Evolutionary conservation across 352 stramenopile species (phyloP).

Genomic region (Globisporangium barbulae): DNA sequence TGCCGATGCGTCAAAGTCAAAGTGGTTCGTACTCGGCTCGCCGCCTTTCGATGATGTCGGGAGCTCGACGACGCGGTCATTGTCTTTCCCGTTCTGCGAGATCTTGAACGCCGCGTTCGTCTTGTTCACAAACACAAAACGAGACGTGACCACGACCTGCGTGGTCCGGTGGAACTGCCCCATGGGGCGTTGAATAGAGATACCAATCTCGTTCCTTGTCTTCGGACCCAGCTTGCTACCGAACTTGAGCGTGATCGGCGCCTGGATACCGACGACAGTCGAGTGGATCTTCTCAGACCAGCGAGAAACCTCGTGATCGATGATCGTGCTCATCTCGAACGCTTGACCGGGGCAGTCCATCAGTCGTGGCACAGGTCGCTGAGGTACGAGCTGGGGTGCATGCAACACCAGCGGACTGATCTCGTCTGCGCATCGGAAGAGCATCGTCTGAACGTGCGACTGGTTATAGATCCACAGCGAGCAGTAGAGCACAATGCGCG

Average conservation of each 20-base stretch:
- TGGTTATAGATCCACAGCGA: slow-evolving; percentile 91
- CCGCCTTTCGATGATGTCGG: slow-evolving; percentile 30
- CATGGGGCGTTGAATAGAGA: slow-evolving; percentile 82
- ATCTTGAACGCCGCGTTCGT: slow-evolving; percentile 73
- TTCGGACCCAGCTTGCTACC: slow-evolving; percentile 60
- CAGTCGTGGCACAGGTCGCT: slow-evolving; percentile 65
- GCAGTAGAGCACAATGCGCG: slow-evolving; percentile 79
- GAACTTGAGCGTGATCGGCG: slow-evolving; percentile 77
- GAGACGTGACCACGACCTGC: slow-evolving; percentile 81
- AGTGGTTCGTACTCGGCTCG: slow-evolving; percentile 38
- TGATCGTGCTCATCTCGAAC: slow-evolving; percentile 86
- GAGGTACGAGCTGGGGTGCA: slow-evolving; percentile 59
- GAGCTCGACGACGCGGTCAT: slow-evolving; percentile 65
- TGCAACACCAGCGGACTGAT: slow-evolving; percentile 35
- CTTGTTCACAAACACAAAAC: slow-evolving; percentile 88
- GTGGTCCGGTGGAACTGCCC: slow-evolving; percentile 87
- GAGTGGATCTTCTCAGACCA: slow-evolving; percentile 89
- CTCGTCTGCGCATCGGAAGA: slow-evolving; percentile 73
- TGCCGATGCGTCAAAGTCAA: slow-evolving; percentile 67
- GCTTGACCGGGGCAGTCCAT: slow-evolving; percentile 83
- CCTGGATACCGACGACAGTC: slow-evolving; percentile 81
- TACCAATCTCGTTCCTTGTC: slow-evolving; percentile 74
- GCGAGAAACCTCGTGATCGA: slow-evolving; percentile 75
- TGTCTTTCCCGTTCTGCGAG: slow-evolving; percentile 60
- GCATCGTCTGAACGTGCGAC: slow-evolving; percentile 74